Conservation (phyloP, 2,329 filamentous ascomycete genomes). For the Aspergillus neotritici region DNA sequence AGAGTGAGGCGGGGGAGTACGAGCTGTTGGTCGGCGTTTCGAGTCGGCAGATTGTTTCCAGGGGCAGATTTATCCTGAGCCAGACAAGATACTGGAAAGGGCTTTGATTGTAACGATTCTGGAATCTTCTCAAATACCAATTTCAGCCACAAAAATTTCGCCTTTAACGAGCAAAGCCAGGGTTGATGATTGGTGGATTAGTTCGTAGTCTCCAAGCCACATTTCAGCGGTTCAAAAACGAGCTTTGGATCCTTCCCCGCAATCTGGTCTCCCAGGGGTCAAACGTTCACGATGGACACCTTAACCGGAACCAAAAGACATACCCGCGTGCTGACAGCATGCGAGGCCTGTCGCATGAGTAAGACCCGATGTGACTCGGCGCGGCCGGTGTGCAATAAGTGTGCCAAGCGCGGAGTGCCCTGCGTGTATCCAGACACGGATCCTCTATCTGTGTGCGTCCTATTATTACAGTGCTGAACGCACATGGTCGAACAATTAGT, state of each 20-base stretch:
- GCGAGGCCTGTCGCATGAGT: slow-evolving; percentile 21
- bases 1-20: slow-evolving; percentile 35
- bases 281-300: slow-evolving; percentile 10
- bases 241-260: neutral
- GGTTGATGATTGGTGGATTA: too few relatives aligned
- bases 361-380: slow-evolving; percentile 24
- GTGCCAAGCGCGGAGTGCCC: slow-evolving; percentile 18
- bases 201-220: too few relatives aligned
- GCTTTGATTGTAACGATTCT: slow-evolving; percentile 5
- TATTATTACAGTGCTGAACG: neutral
- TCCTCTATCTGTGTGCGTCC: slow-evolving; percentile 19
- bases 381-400: slow-evolving; percentile 21
- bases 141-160: too few relatives aligned
- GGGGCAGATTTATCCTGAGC: slow-evolving; percentile 15
- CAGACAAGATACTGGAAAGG: slow-evolving; percentile 21
- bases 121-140: too few relatives aligned
- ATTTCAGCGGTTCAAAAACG: too few relatives aligned
- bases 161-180: too few relatives aligned
- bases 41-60: slow-evolving; percentile 18
- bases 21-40: slow-evolving; percentile 34
- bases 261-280: neutral
- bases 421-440: slow-evolving; percentile 22
- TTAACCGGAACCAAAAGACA: slow-evolving; percentile 16
- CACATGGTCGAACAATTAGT: too few relatives aligned
- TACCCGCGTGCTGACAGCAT: slow-evolving; percentile 21